phyloP scores from a whole-genome alignment of 768 basidiomycete species.

The Kondoa malvinella region DNA sequence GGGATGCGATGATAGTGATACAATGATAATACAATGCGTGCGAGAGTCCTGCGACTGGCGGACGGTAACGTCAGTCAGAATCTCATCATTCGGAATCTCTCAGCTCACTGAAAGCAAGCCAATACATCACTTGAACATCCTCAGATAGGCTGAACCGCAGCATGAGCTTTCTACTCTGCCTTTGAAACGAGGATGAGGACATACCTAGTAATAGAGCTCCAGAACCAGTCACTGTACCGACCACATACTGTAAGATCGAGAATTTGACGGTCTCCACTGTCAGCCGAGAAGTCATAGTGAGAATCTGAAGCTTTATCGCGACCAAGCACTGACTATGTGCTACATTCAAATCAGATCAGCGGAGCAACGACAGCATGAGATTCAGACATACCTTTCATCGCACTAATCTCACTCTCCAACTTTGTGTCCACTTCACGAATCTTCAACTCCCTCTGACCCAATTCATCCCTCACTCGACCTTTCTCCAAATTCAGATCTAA shows the following conservation, averaged over 20 bases:
- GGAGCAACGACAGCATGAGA: not conserved
- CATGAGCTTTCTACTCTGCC: no score
- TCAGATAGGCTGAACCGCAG: not conserved
- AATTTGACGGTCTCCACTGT: constrained; percentile 33
- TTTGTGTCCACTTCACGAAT: constrained; percentile 93
- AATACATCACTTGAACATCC: constrained; percentile 5
- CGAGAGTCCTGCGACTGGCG: not conserved
- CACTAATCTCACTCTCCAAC: constrained; percentile 45
- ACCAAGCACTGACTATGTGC: not conserved
- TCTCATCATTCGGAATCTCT: not conserved
- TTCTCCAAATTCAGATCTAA: constrained; percentile 93
- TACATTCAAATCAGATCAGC: not conserved
- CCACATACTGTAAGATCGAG: constrained; percentile 35
- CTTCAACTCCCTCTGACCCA: constrained; percentile 76
- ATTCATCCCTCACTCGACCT: constrained; percentile 84
- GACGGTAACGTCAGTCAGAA: not conserved
- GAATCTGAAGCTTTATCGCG: not conserved
- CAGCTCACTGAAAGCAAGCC: not conserved
- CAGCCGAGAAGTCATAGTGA: not conserved
- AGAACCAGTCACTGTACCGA: constrained; percentile 31
- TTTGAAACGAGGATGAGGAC: no score
- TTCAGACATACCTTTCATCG: constrained; percentile 9
- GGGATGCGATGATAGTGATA: not conserved
- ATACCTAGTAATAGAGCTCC: constrained; percentile 32
- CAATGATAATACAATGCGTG: not conserved